Percentiles rank a stretch among this genome's conserved stretches.
Evolutionary conservation across 257 asterid genomes (phyloP).

Genomic region (Fraxinus excelsior): DNA sequence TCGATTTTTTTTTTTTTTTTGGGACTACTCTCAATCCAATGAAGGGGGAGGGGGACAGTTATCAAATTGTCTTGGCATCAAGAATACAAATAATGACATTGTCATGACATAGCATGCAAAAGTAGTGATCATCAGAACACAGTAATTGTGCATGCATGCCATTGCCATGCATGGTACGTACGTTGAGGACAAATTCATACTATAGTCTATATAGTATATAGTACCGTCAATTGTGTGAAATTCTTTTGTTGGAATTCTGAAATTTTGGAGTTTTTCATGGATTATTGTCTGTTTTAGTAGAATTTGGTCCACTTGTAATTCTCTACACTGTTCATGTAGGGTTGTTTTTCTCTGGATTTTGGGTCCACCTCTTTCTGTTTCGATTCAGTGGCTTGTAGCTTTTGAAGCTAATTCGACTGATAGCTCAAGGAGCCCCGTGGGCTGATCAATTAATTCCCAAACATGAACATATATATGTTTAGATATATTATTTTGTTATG

Average conservation of each 20-base stretch:
- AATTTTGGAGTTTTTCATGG: not conserved
- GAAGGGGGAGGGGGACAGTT: not conserved
- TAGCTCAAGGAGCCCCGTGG: not conserved
- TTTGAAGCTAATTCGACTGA: conserved; percentile 7
- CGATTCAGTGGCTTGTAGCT: conserved; percentile 33
- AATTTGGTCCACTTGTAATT: conserved; percentile 14
- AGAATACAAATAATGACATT: not conserved
- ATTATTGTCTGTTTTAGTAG: not conserved
- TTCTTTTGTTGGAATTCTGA: not conserved
- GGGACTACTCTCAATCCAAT: not conserved
- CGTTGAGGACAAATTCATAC: not conserved
- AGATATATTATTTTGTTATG: too few relatives aligned
- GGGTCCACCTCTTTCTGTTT: conserved; percentile 22
- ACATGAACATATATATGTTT: too few relatives aligned
- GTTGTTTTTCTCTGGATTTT: not conserved
- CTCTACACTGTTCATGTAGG: not conserved
- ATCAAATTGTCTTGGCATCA: not conserved
- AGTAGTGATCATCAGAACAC: not conserved
- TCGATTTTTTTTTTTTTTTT: too few relatives aligned
- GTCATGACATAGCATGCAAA: not conserved
- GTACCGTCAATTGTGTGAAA: not conserved
- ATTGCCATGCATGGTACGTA: not conserved
- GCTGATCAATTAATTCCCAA: not conserved
- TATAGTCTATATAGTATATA: not conserved
- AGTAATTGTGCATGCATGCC: not conserved